Percentiles rank a stretch among this genome's conserved stretches.
phyloP scores from a whole-genome alignment of 2,329 filamentous ascomycete genomes.

The Xylaria hypoxylon region DNA sequence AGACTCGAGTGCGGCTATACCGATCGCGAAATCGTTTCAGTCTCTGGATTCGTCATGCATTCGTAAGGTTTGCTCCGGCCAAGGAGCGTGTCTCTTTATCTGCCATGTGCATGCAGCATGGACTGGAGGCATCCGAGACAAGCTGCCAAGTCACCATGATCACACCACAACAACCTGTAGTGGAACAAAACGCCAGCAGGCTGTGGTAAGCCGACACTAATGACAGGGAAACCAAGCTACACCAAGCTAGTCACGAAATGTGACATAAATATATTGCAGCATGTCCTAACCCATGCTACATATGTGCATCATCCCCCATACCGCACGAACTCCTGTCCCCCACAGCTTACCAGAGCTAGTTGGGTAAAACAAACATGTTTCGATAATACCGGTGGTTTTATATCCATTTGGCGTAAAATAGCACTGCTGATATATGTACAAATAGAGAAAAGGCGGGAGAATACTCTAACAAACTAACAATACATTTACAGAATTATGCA shows the following conservation, averaged over 20 bases:
- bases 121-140: slow-evolving; percentile 7
- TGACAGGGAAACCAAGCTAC: slow-evolving; percentile 2
- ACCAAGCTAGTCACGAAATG: slow-evolving; percentile 7
- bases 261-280: neutral
- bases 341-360: neutral
- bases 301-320: slow-evolving; percentile 17
- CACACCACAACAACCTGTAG: slow-evolving; percentile 9
- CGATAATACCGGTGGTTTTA: neutral
- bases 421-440: neutral
- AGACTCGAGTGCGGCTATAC: neutral
- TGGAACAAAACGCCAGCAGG: slow-evolving; percentile 18
- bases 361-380: neutral
- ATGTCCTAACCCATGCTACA: slow-evolving; percentile 18
- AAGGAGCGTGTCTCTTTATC: slow-evolving; percentile 5
- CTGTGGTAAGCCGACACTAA: neutral
- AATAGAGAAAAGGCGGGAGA: neutral
- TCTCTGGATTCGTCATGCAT: slow-evolving; percentile 1
- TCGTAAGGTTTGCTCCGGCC: neutral
- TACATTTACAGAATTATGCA: too few species aligned
- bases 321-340: slow-evolving; percentile 2
- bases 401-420: neutral
- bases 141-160: neutral
- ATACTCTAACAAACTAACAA: too few species aligned
- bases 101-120: neutral
- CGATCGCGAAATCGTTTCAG: neutral